Base-by-base conservation (phyloP, 2,329 filamentous ascomycete species). In the Venturia asperata region DNA sequence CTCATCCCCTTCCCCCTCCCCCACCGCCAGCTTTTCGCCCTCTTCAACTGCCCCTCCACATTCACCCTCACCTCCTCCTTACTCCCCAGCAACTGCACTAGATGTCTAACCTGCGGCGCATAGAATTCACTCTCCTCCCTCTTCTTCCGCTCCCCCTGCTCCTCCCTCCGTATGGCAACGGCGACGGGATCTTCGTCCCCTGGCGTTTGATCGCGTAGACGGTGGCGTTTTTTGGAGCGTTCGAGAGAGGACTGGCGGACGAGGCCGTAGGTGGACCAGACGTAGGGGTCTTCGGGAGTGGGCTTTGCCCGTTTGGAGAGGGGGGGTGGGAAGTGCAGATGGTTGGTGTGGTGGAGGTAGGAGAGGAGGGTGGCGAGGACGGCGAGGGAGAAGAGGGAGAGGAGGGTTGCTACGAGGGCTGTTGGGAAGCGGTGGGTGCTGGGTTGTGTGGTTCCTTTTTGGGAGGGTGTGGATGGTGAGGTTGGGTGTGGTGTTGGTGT, bases 181-280 rank as follows among this genome's bases (percentile, higher is more conserved):
- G 63, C 49, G 30, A 64, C 15, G 5, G 63, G 34, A 43, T 65
- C 64, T 37, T 37, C 15, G 24, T 49, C 19, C 27, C 3, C n/a
- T 13, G 11, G 21, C 21, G 1, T 5, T 49, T 37, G n/a, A 34
- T 56, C 52, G 11, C 52, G 52, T 13, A 56, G 30, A 15, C 52
- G 52, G 9, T 56, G 52, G 15, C 52, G 27, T 37, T 56, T 56
- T 7, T 56, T 56, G 1, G 52, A 56, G 27, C 30, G 52, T 13
- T 56, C 52, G 52, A 56, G 30, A 4, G 52, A 56, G 13, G 27
- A 34, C 10, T 13, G 11, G 52, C 55, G 52, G 3, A 47, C 42
- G n/a, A 65, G 55, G 24, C 64, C 64, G 34, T 42, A 56, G 30
- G 64, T 5, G 37, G 52, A 39, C 64, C 64, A 65, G 21, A 61